Evolutionary conservation across 2,329 filamentous ascomycete species (phyloP), one percentile per base, ranked within the genome.

Genomic region (Aspergillus spinulosporus): DNA sequence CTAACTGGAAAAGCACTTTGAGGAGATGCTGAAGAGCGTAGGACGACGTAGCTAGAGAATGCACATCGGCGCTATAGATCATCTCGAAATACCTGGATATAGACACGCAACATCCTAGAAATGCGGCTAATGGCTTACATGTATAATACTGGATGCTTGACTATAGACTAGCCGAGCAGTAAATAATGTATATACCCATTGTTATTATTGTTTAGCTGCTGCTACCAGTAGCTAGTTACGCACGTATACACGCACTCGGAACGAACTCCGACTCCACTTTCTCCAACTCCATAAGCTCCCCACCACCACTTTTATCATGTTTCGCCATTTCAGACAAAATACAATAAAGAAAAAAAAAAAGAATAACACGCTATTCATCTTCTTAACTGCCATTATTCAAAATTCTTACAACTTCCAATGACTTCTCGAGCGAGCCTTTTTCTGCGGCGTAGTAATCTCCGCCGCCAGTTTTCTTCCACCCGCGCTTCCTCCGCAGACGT

Each of bases 401-500:
- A 51, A 8, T 29, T 3, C 39, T 28, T 8, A 31, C 11, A 44
- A 5, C 9, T 31, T 8, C 15, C 32, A 31, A 67, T 67, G 65
- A 56, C 62, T 21, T 52, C 50, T 31, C 61, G 59, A 26, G 47
- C 56, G 7, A 48, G 52, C 14, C 46, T 64, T 34, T 52, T 50
- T 5, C 32, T 60, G n/a, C 46, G 58, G 28, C 44, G 43, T 48
- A 50, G 39, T 56, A 61, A 63, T 11, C 37, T n/a, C 12, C 11
- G 57, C 48, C 59, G 72, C 54, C 61, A 52, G 49, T 82, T 83
- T 66, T 80, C 79, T 5, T 77, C 70, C 32, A 72, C 75, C 12
- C 59, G 64, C 52, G 51, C 61, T n/a, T 62, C 61, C 48, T 65
- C 74, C 55, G 80, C 82, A 12, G 84, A 87, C 69, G 86, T 87